Conservation (phyloP, 1,284 basidiomycete genomes). For the Schizophyllum amplum region DNA sequence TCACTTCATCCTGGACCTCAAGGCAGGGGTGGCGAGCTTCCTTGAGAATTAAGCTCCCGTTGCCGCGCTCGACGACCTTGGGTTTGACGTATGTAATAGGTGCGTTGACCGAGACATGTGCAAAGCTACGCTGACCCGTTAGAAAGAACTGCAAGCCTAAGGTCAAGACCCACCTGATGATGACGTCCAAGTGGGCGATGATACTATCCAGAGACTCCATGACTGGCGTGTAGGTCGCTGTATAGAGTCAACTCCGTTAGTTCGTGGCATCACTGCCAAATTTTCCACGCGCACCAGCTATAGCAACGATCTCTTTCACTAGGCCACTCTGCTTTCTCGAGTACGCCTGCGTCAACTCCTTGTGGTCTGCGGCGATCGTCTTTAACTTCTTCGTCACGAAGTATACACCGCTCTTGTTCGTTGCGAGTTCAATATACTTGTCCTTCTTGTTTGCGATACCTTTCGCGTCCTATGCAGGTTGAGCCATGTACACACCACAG, state of each 20-base stretch:
- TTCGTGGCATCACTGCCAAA: background rate
- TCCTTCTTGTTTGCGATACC: constrained; percentile 59
- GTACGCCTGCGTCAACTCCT: constrained; percentile 66
- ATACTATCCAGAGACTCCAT: constrained; percentile 85
- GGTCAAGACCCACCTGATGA: constrained; percentile 55
- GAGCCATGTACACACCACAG: background rate
- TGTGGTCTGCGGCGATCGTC: constrained; percentile 67
- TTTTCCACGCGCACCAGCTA: constrained; percentile 57
- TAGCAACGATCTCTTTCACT: constrained; percentile 90
- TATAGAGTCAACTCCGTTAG: constrained; percentile 1
- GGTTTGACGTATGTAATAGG: constrained; percentile 88
- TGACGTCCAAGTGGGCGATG: constrained; percentile 88
- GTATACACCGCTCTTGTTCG: constrained; percentile 82
- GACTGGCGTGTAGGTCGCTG: constrained; percentile 87
- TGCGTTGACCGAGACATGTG: constrained; percentile 84
- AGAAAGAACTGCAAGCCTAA: constrained; percentile 1
- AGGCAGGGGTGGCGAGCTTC: constrained; percentile 94
- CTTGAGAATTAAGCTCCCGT: constrained; percentile 66
- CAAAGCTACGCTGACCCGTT: constrained; percentile 49
- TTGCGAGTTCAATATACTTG: constrained; percentile 77
- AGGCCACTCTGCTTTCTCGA: constrained; percentile 71
- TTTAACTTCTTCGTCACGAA: constrained; percentile 86
- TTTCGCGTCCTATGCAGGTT: constrained; percentile 65
- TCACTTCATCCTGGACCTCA: constrained; percentile 93
- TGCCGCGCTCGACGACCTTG: constrained; percentile 63